A percentile compares a stretch with the other conserved stretches of the same genome.
Evolutionary conservation across 1,139 yeast genomes (phyloP).

Genomic region (Diutina scorzettiae): DNA sequence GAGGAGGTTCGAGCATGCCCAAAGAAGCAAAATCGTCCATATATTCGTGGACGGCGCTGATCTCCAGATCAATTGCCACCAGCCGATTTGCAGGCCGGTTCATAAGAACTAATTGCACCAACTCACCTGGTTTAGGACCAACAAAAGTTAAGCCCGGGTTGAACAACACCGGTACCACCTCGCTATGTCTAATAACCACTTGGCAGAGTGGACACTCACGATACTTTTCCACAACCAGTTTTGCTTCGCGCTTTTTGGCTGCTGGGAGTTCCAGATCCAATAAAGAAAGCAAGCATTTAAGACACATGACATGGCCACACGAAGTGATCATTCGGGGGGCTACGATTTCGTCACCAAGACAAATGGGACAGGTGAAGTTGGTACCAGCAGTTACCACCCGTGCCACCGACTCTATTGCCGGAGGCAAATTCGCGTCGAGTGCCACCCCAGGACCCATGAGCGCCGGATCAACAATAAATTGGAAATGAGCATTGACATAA

Average conservation of each 20-base stretch:
- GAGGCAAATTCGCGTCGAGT: constrained; percentile 63
- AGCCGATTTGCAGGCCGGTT: constrained; percentile 48
- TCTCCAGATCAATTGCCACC: constrained; percentile 48
- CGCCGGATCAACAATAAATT: constrained; percentile 62
- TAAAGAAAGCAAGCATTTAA: constrained; percentile 66
- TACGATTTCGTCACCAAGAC: constrained; percentile 69
- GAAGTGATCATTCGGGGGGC: constrained; percentile 87
- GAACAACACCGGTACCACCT: constrained; percentile 61
- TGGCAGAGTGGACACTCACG: constrained; percentile 84
- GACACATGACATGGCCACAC: constrained; percentile 90
- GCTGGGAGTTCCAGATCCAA: constrained; percentile 45
- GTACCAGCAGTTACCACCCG: constrained; percentile 68
- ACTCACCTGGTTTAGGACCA: constrained; percentile 49
- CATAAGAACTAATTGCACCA: constrained; percentile 59
- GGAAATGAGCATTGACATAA: constrained; percentile 66
- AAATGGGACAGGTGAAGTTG: constrained; percentile 76
- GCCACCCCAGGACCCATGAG: constrained; percentile 45
- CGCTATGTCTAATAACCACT: constrained; percentile 45
- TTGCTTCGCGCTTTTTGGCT: constrained; percentile 23
- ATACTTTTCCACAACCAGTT: constrained; percentile 36
- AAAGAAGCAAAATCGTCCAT: constrained; percentile 23
- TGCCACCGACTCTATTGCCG: constrained; percentile 49
- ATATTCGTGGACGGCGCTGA: constrained; percentile 18
- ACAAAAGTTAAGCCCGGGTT: constrained; percentile 41
- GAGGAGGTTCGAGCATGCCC: constrained; percentile 12